Evolutionary conservation across 768 basidiomycete genomes (phyloP).

Genomic region (Phylloporus sp.): DNA sequence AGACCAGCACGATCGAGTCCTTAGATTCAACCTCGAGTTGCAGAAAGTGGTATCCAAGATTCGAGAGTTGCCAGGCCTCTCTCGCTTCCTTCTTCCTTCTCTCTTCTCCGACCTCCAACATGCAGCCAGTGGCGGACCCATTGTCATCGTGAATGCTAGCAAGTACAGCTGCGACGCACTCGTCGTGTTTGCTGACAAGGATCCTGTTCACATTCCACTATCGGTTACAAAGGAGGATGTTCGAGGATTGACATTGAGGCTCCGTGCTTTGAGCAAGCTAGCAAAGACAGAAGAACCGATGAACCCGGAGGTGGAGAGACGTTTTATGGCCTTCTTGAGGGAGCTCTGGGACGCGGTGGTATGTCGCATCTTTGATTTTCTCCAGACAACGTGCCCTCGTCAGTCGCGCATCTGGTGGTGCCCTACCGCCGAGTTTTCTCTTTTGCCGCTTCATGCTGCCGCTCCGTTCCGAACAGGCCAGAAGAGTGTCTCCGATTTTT

Average conservation of each 20-base stretch:
- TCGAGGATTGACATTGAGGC: not conserved
- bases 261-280: not conserved
- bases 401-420: no score
- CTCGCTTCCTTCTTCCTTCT: not conserved
- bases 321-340: not conserved
- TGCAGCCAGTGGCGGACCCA: not conserved
- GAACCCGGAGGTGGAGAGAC: not conserved
- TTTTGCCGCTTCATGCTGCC: no score
- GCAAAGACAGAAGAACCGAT: not conserved
- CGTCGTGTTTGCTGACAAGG: not conserved
- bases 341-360: slow-evolving; percentile 17
- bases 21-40: not conserved
- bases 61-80: not conserved
- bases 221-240: not conserved
- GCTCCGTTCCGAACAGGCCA: not conserved
- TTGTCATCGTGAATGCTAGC: not conserved
- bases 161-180: no score
- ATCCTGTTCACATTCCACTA: not conserved
- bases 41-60: not conserved
- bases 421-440: no score
- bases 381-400: not conserved
- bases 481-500: not conserved
- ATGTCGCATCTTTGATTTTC: slow-evolving; percentile 5
- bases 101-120: no score
- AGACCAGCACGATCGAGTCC: not conserved